phyloP scores from a whole-genome alignment of 2,329 filamentous ascomycete genomes.

The Hansfordia pulvinata region DNA sequence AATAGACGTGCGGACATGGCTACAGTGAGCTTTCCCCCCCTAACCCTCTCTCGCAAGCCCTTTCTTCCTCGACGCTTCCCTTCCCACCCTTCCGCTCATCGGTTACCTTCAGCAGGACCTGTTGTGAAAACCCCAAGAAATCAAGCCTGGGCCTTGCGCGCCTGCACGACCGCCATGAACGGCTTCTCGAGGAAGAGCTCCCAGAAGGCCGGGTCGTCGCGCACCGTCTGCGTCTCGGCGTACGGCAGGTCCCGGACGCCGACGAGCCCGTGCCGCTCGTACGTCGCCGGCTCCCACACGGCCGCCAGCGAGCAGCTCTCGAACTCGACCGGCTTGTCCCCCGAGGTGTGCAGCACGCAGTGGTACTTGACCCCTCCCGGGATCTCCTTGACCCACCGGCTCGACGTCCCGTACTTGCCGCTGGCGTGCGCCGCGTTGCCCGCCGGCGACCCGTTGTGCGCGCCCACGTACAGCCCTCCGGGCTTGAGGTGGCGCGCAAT shows the following conservation, averaged over 20 bases:
- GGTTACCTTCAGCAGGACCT: too few relatives aligned
- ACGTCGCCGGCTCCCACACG: background rate
- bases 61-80: too few relatives aligned
- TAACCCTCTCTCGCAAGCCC: too few relatives aligned
- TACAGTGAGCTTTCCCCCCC: too few relatives aligned
- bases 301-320: background rate
- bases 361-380: background rate
- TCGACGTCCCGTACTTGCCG: conserved; percentile 8
- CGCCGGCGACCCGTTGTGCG: conserved; percentile 8
- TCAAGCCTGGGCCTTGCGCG: background rate
- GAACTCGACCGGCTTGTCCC: background rate
- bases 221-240: background rate
- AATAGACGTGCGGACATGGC: too few relatives aligned
- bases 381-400: conserved; percentile 1
- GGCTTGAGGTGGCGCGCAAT: conserved; percentile 11
- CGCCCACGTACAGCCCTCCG: conserved; percentile 13
- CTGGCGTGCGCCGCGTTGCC: conserved; percentile 4
- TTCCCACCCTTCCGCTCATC: too few relatives aligned
- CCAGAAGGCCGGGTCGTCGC: background rate
- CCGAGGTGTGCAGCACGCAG: background rate
- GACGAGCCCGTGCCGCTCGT: background rate
- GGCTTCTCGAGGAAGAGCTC: background rate
- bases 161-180: background rate
- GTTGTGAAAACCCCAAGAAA: too few relatives aligned
- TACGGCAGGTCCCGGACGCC: background rate